These are phyloP conservation scores for Westerdykella aurantiaca DNA, from an alignment of 2,329 filamentous ascomycete genomes.

Conservation along the genomic window DNA sequence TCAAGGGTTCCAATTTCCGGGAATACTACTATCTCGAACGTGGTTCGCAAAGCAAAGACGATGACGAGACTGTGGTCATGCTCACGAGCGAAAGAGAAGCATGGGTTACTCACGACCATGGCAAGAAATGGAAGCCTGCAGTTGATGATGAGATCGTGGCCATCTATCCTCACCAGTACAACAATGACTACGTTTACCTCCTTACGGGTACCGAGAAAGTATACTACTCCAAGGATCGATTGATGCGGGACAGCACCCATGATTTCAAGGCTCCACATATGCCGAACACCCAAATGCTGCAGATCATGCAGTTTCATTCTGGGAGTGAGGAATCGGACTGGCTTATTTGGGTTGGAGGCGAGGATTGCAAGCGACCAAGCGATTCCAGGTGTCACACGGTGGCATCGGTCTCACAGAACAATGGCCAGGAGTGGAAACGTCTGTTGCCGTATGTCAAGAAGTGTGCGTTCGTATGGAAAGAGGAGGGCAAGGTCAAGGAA, in stretches of 20 bases:
- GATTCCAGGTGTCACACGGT: conserved; percentile 60
- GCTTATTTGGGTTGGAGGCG: conserved; percentile 79
- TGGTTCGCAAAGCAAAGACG: conserved; percentile 54
- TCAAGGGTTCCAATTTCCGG: conserved; percentile 54
- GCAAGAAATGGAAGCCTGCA: conserved; percentile 77
- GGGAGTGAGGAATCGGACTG: conserved; percentile 65
- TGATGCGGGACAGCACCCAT: conserved; percentile 57
- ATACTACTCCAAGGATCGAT: conserved; percentile 77
- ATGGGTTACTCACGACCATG: conserved; percentile 76
- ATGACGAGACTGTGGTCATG: conserved; percentile 72
- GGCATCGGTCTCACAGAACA: conserved; percentile 72
- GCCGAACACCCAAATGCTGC: conserved; percentile 45
- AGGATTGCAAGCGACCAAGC: conserved; percentile 57
- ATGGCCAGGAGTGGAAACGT: conserved; percentile 70
- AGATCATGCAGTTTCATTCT: conserved; percentile 74
- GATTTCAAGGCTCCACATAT: conserved; percentile 65
- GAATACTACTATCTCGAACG: conserved; percentile 75
- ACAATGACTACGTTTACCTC: conserved; percentile 83
- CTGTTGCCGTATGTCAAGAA: conserved; percentile 68
- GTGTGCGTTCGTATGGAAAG: conserved; percentile 78
- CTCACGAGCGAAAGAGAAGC: conserved; percentile 56
- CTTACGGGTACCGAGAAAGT: conserved; percentile 63
- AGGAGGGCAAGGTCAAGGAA: conserved; percentile 50
- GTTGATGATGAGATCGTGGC: conserved; percentile 62
- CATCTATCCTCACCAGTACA: conserved; percentile 73